Percentiles rank a stretch among this genome's conserved stretches.
These are phyloP conservation scores for Phytomonas sp. DNA, from an alignment of 208 protist species.

Conservation along the genomic window DNA sequence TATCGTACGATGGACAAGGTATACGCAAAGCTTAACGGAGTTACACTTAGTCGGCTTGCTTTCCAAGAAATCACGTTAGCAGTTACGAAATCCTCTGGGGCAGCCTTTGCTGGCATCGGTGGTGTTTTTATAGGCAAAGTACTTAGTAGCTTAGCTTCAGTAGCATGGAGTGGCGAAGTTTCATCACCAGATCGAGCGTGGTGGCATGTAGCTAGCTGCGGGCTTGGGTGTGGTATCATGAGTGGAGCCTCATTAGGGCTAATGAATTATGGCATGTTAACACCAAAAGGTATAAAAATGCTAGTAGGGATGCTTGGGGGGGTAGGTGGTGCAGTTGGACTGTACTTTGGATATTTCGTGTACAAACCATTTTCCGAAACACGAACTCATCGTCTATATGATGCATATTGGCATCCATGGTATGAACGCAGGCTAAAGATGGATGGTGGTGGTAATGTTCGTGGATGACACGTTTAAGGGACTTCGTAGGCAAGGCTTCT, in stretches of 20 bases:
- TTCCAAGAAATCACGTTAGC: slow-evolving; percentile 50
- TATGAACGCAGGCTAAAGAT: slow-evolving; percentile 31
- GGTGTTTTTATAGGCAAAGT: slow-evolving; percentile 47
- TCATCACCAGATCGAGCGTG: slow-evolving; percentile 48
- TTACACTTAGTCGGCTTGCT: slow-evolving; percentile 45
- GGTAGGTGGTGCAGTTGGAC: slow-evolving; percentile 19
- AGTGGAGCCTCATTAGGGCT: slow-evolving; percentile 34
- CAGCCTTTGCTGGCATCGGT: slow-evolving; percentile 32
- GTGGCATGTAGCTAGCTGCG: slow-evolving; percentile 36
- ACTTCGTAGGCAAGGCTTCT: background rate
- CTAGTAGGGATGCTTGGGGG: slow-evolving; percentile 23
- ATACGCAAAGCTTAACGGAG: slow-evolving; percentile 83
- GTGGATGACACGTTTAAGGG: slow-evolving; percentile 58
- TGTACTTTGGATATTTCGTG: slow-evolving; percentile 41
- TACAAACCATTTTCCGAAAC: slow-evolving; percentile 55
- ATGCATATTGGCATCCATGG: slow-evolving; percentile 81
- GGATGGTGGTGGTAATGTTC: slow-evolving; percentile 45
- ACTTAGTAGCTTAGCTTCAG: slow-evolving; percentile 21
- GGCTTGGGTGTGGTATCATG: slow-evolving; percentile 34
- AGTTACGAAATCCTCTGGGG: slow-evolving; percentile 50
- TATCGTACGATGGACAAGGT: slow-evolving; percentile 87
- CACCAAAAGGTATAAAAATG: slow-evolving; percentile 45
- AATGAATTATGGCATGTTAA: slow-evolving; percentile 46
- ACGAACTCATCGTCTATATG: slow-evolving; percentile 52
- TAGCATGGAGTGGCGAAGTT: slow-evolving; percentile 26